A percentile compares a stretch with the other conserved stretches of the same genome.
Conservation (phyloP, 2,329 filamentous ascomycete species). For the Cercospora zeae-maydis region DNA sequence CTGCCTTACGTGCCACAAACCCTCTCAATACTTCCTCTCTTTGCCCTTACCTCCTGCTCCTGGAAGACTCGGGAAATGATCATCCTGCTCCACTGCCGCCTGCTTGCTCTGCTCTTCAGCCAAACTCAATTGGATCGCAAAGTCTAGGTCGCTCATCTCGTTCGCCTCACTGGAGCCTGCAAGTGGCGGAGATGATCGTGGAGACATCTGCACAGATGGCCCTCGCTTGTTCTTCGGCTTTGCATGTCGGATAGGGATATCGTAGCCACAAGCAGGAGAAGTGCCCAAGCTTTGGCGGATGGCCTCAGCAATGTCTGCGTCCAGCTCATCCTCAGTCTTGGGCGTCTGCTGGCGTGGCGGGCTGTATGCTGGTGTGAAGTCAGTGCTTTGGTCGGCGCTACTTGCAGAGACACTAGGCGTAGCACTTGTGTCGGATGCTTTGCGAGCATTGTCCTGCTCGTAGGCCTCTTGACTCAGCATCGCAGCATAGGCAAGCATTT, state of each 20-base stretch:
- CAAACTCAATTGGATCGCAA: slow-evolving; percentile 60
- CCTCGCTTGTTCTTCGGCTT: slow-evolving; percentile 37
- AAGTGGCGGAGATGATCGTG: slow-evolving; percentile 32
- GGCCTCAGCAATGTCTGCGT: slow-evolving; percentile 60
- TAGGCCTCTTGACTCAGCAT: slow-evolving; percentile 60
- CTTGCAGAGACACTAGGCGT: slow-evolving; percentile 39
- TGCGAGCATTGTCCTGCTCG: slow-evolving; percentile 48
- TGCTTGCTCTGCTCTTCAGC: slow-evolving; percentile 53
- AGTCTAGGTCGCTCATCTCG: slow-evolving; percentile 58
- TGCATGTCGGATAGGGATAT: slow-evolving; percentile 47
- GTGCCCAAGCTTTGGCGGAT: slow-evolving; percentile 51
- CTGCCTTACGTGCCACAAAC: background rate
- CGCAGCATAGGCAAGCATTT: slow-evolving; percentile 60
- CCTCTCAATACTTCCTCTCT: slow-evolving; percentile 22
- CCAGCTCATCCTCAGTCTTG: slow-evolving; percentile 49
- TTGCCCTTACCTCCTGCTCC: slow-evolving; percentile 30
- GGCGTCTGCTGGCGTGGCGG: slow-evolving; percentile 25
- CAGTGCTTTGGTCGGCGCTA: slow-evolving; percentile 37
- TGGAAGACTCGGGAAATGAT: slow-evolving; percentile 33
- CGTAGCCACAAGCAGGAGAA: slow-evolving; percentile 32
- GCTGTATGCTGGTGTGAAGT: slow-evolving; percentile 28
- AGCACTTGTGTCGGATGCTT: slow-evolving; percentile 43
- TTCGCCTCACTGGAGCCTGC: slow-evolving; percentile 38
- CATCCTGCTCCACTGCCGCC: slow-evolving; percentile 12
- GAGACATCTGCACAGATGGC: slow-evolving; percentile 29